Conservation (phyloP, 2,329 filamentous ascomycete genomes). For the Stagonosporopsis vannaccii region DNA sequence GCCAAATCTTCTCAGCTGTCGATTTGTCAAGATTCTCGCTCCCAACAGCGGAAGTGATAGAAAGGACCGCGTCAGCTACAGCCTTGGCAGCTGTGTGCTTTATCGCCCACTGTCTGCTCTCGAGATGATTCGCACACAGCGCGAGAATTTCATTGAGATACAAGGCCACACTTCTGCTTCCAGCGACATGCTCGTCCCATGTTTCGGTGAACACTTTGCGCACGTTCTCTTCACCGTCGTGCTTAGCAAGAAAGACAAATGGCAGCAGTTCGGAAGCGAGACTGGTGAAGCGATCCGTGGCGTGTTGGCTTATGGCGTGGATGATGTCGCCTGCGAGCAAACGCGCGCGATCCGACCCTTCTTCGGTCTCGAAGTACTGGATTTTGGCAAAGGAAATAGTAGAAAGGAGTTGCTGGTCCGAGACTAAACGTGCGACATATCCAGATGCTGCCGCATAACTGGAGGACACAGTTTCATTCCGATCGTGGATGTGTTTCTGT, state of each 20-base stretch:
- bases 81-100: slow-evolving; percentile 88
- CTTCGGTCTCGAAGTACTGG: slow-evolving; percentile 83
- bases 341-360: slow-evolving; percentile 73
- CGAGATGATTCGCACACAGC: slow-evolving; percentile 72
- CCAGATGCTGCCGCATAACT: slow-evolving; percentile 87
- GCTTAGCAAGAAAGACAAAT: slow-evolving; percentile 85
- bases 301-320: slow-evolving; percentile 81
- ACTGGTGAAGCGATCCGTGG: slow-evolving; percentile 84
- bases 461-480: slow-evolving; percentile 91
- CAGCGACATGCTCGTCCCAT: slow-evolving; percentile 91
- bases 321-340: slow-evolving; percentile 84
- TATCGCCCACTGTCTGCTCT: slow-evolving; percentile 85
- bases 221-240: slow-evolving; percentile 83
- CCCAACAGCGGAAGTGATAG: slow-evolving; percentile 65
- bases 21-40: slow-evolving; percentile 66
- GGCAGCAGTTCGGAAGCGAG: slow-evolving; percentile 80
- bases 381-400: slow-evolving; percentile 65
- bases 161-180: slow-evolving; percentile 78
- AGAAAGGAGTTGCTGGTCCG: slow-evolving; percentile 64
- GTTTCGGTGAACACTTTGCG: slow-evolving; percentile 81
- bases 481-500: slow-evolving; percentile 83
- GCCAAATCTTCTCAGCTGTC: slow-evolving; percentile 76
- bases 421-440: slow-evolving; percentile 76
- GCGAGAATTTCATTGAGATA: slow-evolving; percentile 83
- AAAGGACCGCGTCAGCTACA: slow-evolving; percentile 74